Base-by-base conservation (phyloP, 2,329 filamentous ascomycete species). In the Berkeleyomyces rouxiae region DNA sequence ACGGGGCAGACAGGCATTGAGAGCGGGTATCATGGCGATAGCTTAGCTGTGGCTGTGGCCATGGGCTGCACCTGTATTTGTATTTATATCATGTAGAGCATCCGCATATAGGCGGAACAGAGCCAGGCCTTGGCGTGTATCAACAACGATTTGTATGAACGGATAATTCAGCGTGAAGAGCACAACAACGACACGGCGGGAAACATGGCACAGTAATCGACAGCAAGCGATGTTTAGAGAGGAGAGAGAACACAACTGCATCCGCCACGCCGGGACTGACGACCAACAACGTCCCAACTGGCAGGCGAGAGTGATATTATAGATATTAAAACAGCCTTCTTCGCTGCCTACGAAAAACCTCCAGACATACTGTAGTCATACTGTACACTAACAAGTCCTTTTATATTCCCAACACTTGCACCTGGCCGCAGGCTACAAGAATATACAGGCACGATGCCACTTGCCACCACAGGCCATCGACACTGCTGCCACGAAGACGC, bases 81-180 rank as follows among this genome's bases (percentile, higher is more conserved):
- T 69, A 58, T 63, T 49, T 64, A 46, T 58, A 65, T 39, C 51
- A 59, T 59, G 63, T 62, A 59, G 39, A 61, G n/a, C 39, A 51
- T 61, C 33, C 9, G 13, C 43, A 51, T 37, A 61, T 39, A 43
- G 23, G 39, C 43, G 43, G 43, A 64, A 44, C 58, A 60, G 58
- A 53, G 58, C 46, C 61, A 59, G 61, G 51, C 44, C 43, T 65
- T 61, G 58, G 61, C 49, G 46, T 64, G 59, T 64, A 63, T 58
- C 62, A 64, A 46, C 53, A 62, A 47, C 46, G 49, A 53, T 53
- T 53, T 53, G 33, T 53, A 53, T 31, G 23, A 53, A 53, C 49
- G 23, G 23, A 23, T 23, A 23, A 23, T 33, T 23, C 11, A 33
- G 33, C 49, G 31, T 11, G 7, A 51, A 23, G 23, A 23, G 2